Base-by-base conservation (phyloP, 106 monocot genomes). In the Acorus gramineus region DNA sequence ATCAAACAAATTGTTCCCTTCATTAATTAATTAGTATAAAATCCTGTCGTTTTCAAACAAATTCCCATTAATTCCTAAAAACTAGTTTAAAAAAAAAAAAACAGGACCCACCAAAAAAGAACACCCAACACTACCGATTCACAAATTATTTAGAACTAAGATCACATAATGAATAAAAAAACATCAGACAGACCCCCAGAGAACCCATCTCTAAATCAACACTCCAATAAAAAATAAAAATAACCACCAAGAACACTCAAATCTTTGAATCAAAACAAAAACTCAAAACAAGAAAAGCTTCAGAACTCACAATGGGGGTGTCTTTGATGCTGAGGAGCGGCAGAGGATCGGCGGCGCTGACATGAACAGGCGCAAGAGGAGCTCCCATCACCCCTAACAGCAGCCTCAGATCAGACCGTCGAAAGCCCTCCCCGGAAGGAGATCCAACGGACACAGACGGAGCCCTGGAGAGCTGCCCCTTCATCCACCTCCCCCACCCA, bases 271-370 rank as follows among this genome's bases (percentile, higher is more conserved):
- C 52, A 52, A 5, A 52, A 52, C 52, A 52, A 52, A 52, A 52
- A 52, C 5, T 52, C 52, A 52, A 7, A 9, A 52, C 5, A 52
- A 52, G 9, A 52, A 9, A 52, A 52, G 52, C 5, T 9, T 52
- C 7, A 52, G 52, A 52, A 52, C 80, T 85, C 51, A 89, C 89
- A 63, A 82, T 85, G 72, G 89, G 85, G 5, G 89, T 82, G 53
- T 89, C 85, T 44, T 89, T 89, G 66, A 89, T 80, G 80, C 89
- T 89, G 14, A 89, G 85, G 49, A 77, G 85, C 5, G 82, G 89
- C 46, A 89, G 56, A 2, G 82, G 82, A 53, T 89, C 82, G 60
- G 77, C 70, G 44, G 73, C 53, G 67, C 73, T 67, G 69, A 87
- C 83, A 54, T 80, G 74, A 47, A 87, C 54, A 4, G 87, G 87